Percentiles rank a stretch among this genome's conserved stretches.
phyloP scores from a whole-genome alignment of 176 grass and related monocot genomes.

The Rhynchospora pubera region DNA sequence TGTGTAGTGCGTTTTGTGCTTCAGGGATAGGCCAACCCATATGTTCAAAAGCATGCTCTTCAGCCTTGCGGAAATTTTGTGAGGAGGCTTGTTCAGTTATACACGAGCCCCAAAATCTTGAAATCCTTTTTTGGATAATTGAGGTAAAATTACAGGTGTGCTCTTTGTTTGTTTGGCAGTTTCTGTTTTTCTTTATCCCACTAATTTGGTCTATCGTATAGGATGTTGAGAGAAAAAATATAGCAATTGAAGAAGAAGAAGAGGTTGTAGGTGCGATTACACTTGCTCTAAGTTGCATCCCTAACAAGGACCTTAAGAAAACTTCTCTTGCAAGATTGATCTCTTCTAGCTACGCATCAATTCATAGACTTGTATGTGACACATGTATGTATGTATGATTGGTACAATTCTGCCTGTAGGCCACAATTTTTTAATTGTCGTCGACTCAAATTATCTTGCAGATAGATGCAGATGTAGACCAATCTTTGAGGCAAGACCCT shows the following conservation, averaged over 20 bases:
- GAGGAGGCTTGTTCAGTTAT: constrained; percentile 79
- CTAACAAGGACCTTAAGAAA: constrained; percentile 60
- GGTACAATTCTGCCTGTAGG: background rate
- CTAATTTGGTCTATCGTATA: constrained; percentile 37
- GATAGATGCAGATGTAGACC: constrained; percentile 62
- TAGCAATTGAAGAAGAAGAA: constrained; percentile 77
- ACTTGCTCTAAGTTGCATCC: constrained; percentile 56
- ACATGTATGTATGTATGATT: background rate
- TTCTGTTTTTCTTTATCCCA: constrained; percentile 2
- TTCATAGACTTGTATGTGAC: constrained; percentile 76
- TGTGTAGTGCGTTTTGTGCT: constrained; percentile 71
- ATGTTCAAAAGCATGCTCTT: constrained; percentile 77
- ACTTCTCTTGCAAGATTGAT: constrained; percentile 69
- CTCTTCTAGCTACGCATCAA: constrained; percentile 60
- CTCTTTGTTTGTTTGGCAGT: constrained; percentile 7
- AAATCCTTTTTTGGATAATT: constrained; percentile 91
- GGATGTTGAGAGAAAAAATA: constrained; percentile 59
- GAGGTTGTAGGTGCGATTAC: constrained; percentile 73
- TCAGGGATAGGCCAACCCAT: constrained; percentile 69
- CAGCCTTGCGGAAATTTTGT: constrained; percentile 85
- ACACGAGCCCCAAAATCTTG: constrained; percentile 69
- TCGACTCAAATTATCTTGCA: constrained; percentile 26
- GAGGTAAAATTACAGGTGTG: constrained; percentile 56
- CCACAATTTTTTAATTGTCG: background rate
- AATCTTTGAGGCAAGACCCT: constrained; percentile 56